A percentile compares a stretch with the other conserved stretches of the same genome.
Evolutionary conservation across 2,329 filamentous ascomycete species (phyloP).

Genomic region (Fusarium falciforme): DNA sequence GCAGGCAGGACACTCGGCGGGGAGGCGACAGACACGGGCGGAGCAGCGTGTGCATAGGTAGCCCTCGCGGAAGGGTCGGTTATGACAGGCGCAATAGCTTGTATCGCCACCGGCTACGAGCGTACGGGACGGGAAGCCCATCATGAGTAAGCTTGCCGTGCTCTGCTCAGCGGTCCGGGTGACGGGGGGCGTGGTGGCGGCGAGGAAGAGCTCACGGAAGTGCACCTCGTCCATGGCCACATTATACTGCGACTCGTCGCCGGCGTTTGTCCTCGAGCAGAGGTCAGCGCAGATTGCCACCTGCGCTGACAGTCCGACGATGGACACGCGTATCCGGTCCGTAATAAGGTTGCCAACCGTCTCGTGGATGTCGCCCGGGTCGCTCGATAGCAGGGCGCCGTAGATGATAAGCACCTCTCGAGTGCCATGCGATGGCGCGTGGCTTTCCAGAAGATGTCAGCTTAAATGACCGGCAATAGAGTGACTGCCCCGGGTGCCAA

Average conservation of each 20-base stretch:
- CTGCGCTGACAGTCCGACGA: conserved; percentile 91
- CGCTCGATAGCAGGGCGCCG: conserved; percentile 88
- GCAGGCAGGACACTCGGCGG: conserved; percentile 91
- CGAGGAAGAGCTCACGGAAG: conserved; percentile 89
- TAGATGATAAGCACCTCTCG: conserved; percentile 93
- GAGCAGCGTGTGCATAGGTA: conserved; percentile 92
- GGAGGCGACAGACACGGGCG: conserved; percentile 88
- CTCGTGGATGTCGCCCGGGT: conserved; percentile 94
- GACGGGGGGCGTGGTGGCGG: conserved; percentile 88
- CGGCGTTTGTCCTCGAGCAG: conserved; percentile 86
- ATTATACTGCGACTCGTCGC: conserved; percentile 80
- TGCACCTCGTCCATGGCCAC: conserved; percentile 83
- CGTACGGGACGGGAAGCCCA: conserved; percentile 94
- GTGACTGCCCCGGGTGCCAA: background rate
- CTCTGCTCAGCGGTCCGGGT: conserved; percentile 73
- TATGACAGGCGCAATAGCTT: conserved; percentile 92
- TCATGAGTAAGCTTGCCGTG: conserved; percentile 83
- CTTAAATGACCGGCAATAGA: background rate
- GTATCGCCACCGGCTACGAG: conserved; percentile 73
- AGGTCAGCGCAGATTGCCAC: conserved; percentile 93
- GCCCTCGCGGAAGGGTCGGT: conserved; percentile 81
- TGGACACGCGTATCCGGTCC: conserved; percentile 86
- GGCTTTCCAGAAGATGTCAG: conserved; percentile 59
- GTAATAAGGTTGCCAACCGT: conserved; percentile 83
- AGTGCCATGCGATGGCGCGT: conserved; percentile 93